Percentiles rank a stretch among this genome's conserved stretches.
These are phyloP conservation scores for Colletotrichum lupini DNA, from an alignment of 2,329 filamentous ascomycete species.

Conservation along the genomic window DNA sequence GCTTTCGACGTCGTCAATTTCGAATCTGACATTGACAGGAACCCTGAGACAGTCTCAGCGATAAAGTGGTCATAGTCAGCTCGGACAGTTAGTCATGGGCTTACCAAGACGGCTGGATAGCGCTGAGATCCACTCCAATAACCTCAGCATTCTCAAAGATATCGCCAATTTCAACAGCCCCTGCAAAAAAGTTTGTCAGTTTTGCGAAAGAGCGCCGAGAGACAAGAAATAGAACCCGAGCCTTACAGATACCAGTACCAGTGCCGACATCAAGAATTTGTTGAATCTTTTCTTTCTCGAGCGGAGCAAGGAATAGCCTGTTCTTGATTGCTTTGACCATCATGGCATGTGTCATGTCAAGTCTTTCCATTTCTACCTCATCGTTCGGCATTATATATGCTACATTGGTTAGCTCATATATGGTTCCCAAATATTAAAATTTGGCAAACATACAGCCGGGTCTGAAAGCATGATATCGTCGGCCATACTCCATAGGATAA, in stretches of 20 bases:
- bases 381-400: neutral
- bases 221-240: neutral
- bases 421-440: neutral
- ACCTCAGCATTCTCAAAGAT: constrained; percentile 67
- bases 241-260: constrained; percentile 59
- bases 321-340: neutral
- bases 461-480: neutral
- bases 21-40: constrained; percentile 79
- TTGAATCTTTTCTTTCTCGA: constrained; percentile 2
- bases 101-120: constrained; percentile 65
- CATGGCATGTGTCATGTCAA: neutral
- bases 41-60: constrained; percentile 56
- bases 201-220: neutral
- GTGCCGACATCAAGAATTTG: constrained; percentile 50
- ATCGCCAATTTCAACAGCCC: constrained; percentile 74
- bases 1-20: constrained; percentile 72
- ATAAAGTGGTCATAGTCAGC: neutral
- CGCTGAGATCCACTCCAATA: constrained; percentile 73
- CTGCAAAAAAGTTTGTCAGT: neutral
- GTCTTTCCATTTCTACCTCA: neutral
- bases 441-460: neutral
- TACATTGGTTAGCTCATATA: neutral
- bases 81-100: neutral
- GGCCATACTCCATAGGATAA: neutral
- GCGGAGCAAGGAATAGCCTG: neutral